Evolutionary conservation across 805 yeast genomes (phyloP), one percentile per base, ranked within the genome.

Genomic region (Schwanniomyces vanrijiae): DNA sequence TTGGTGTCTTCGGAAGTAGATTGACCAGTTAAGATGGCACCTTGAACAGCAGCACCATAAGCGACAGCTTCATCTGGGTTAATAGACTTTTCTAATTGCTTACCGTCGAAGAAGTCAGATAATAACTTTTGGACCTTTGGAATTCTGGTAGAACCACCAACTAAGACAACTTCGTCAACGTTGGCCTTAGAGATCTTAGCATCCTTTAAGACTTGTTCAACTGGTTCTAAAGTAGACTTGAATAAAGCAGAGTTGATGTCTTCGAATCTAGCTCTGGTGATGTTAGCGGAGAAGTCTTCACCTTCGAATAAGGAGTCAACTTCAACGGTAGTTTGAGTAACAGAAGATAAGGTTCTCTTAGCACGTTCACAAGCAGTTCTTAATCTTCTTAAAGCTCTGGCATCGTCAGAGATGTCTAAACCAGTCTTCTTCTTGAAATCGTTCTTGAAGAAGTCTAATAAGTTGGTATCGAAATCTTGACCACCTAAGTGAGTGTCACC

Each of bases 401-500:
- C 66, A 59, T 73, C 76, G 54, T 64, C 66, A 47, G 78, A 72
- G 61, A 73, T 72, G 61, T 73, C 78, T 49, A 58, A 60, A 55
- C 75, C 75, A 44, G 77, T 71, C 69, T 72, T 73, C 68, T 68
- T 71, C 64, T 73, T 65, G 74, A 73, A 73, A 49, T 70, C 74
- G 56, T 66, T 65, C 63, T 70, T 68, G 76, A 73, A 73, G 71
- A 58, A 64, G 53, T 73, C 76, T 64, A 73, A 69, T 64, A 73
- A 71, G 73, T 72, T 73, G 68, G 77, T 72, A 69, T 73, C 78
- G 64, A 73, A 73, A 68, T 73, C 78, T 64, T 73, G 77, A 70
- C 78, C 78, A 69, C 78, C 78, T 65, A 73, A 72, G 65, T 73
- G 78, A 56, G 78, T 73, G 65, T 73, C 78, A 72, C 78, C 78